Evolutionary conservation across 2,329 filamentous ascomycete genomes (phyloP).

Genomic region (Hymenoscyphus infarciens): DNA sequence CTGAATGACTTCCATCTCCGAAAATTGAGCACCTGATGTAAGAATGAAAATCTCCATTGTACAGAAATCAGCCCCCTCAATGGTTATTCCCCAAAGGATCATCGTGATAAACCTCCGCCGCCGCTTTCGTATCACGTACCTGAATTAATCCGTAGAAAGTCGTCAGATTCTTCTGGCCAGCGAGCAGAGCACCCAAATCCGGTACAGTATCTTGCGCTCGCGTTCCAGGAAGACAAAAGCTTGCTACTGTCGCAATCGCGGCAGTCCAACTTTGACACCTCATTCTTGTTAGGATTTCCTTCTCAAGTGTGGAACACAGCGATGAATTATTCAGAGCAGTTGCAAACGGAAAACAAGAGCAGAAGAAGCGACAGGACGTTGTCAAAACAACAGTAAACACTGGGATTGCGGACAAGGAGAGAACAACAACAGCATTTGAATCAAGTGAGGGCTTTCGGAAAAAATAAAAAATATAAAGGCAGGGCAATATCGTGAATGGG

Average conservation of each 20-base stretch:
- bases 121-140: conserved; percentile 30
- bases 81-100: neutral
- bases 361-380: conserved; percentile 1
- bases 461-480: neutral
- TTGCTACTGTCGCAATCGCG: conserved; percentile 18
- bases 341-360: neutral
- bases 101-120: neutral
- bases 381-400: neutral
- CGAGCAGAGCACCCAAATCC: conserved; percentile 41
- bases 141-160: conserved; percentile 44
- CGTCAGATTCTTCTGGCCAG: conserved; percentile 41
- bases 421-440: neutral
- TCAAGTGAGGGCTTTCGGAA: neutral
- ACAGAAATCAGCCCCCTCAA: neutral
- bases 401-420: neutral
- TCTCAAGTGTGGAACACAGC: neutral
- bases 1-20: neutral
- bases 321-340: neutral
- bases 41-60: neutral
- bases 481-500: neutral
- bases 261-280: conserved; percentile 21
- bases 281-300: conserved; percentile 13
- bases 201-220: conserved; percentile 20
- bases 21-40: neutral
- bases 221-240: conserved; percentile 15